Percentiles rank a stretch among this genome's conserved stretches.
phyloP scores from a whole-genome alignment of 2,329 filamentous ascomycete genomes.

The Fusarium cyanostomum region DNA sequence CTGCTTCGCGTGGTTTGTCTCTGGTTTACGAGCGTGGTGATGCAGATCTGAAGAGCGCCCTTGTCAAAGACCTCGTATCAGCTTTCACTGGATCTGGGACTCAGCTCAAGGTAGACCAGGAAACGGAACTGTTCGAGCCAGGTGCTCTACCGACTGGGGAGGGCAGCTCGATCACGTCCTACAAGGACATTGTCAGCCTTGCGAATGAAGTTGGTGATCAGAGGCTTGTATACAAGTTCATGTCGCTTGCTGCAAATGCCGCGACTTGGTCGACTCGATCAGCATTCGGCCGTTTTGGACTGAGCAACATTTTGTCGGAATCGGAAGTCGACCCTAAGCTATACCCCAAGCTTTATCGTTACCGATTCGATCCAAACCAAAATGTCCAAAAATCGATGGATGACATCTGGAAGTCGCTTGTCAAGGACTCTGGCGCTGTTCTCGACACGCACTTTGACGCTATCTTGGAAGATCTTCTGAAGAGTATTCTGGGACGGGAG shows the following conservation, averaged over 20 bases:
- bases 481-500: slow-evolving; percentile 87
- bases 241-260: slow-evolving; percentile 95
- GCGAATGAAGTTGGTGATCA: slow-evolving; percentile 98
- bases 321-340: slow-evolving; percentile 90
- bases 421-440: slow-evolving; percentile 82
- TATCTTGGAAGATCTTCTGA: slow-evolving; percentile 88
- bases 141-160: slow-evolving; percentile 91
- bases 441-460: slow-evolving; percentile 85
- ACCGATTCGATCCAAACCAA: slow-evolving; percentile 92
- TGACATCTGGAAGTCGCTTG: slow-evolving; percentile 95
- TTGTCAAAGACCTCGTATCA: slow-evolving; percentile 87
- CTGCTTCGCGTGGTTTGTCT: slow-evolving; percentile 88
- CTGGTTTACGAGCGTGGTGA: slow-evolving; percentile 95
- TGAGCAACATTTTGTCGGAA: slow-evolving; percentile 91
- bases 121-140: slow-evolving; percentile 93
- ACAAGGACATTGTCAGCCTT: slow-evolving; percentile 95
- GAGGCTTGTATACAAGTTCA: slow-evolving; percentile 96
- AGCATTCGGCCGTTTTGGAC: slow-evolving; percentile 91
- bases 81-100: slow-evolving; percentile 84
- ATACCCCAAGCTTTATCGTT: slow-evolving; percentile 93
- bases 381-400: slow-evolving; percentile 97
- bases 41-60: slow-evolving; percentile 77
- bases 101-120: slow-evolving; percentile 83
- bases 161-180: slow-evolving; percentile 89
- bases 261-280: slow-evolving; percentile 98